Percentiles rank a stretch among this genome's conserved stretches.
These are phyloP conservation scores for Penicillium sp. DNA, from an alignment of 2,329 filamentous ascomycete genomes.

Conservation along the genomic window DNA sequence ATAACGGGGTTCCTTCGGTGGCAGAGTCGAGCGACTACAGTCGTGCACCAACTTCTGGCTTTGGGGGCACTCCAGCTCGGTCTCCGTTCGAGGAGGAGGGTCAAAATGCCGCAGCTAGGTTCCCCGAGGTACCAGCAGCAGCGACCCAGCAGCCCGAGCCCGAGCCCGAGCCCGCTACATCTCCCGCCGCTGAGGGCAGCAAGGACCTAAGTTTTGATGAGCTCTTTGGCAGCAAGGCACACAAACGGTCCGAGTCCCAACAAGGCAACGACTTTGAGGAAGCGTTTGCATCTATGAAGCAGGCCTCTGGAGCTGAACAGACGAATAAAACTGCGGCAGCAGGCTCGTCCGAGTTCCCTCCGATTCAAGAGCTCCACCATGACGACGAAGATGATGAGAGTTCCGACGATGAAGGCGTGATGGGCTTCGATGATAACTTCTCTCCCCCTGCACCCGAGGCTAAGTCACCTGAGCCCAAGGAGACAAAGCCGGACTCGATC, in stretches of 20 bases:
- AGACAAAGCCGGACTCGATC: conserved; percentile 31
- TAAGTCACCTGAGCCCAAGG: conserved; percentile 36
- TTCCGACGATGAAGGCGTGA: conserved; percentile 60
- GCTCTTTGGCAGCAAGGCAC: conserved; percentile 43
- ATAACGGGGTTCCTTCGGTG: conserved; percentile 33
- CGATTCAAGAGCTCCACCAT: conserved; percentile 78
- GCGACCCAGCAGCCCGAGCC: conserved; percentile 19
- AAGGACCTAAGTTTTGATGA: conserved; percentile 46
- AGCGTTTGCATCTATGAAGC: conserved; percentile 47
- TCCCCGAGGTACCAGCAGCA: conserved; percentile 21
- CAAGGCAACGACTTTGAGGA: conserved; percentile 48
- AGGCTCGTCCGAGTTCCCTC: conserved; percentile 71
- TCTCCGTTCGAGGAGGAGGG: conserved; percentile 39
- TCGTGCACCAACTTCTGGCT: conserved; percentile 12
- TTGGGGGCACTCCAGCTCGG: conserved; percentile 18
- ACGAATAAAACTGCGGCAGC: conserved; percentile 28
- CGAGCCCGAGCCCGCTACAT: conserved; percentile 45
- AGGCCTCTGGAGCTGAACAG: conserved; percentile 46
- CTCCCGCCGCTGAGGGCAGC: conserved; percentile 30
- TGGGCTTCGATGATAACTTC: conserved; percentile 91
- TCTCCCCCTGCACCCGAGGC: conserved; percentile 55
- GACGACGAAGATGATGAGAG: conserved; percentile 82
- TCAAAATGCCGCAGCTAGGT: conserved; percentile 20
- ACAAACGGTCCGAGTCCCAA: conserved; percentile 45
- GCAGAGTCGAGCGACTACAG: conserved; percentile 25